These are phyloP conservation scores for Dendrothele bispora DNA, from an alignment of 768 basidiomycete genomes.

Conservation along the genomic window DNA sequence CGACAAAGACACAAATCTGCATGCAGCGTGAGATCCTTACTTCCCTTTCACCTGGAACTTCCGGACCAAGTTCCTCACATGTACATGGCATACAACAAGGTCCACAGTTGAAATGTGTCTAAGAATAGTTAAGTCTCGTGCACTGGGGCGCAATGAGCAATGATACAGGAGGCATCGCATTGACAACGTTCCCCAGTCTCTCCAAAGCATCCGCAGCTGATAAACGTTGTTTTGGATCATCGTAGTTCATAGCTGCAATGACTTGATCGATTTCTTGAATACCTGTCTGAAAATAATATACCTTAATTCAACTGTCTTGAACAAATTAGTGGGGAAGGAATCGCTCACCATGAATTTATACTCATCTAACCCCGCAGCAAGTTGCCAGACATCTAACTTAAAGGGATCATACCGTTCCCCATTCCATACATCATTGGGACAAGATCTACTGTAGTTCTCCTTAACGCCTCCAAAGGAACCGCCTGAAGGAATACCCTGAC, in stretches of 20 bases:
- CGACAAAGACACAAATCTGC: no score
- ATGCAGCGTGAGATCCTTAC: no score
- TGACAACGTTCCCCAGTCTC: not conserved
- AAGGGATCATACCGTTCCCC: constrained; percentile 24
- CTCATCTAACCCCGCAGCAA: constrained; percentile 16
- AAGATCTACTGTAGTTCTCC: constrained; percentile 18
- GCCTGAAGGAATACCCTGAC: constrained; percentile 17
- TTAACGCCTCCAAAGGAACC: constrained; percentile 12
- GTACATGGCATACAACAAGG: no score
- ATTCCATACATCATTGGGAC: constrained; percentile 21
- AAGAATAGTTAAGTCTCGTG: no score
- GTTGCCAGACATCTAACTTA: constrained; percentile 30
- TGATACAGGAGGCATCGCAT: not conserved
- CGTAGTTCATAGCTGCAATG: constrained; percentile 8
- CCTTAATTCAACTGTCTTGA: not conserved
- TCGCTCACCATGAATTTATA: constrained; percentile 17
- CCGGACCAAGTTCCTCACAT: no score
- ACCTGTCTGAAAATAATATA: constrained; percentile 10
- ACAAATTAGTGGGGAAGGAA: not conserved
- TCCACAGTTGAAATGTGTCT: no score
- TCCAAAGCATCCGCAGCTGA: not conserved
- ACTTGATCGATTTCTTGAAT: constrained; percentile 14
- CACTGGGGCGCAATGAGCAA: not conserved
- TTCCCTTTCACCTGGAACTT: no score
- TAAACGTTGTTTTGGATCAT: not conserved